These are phyloP conservation scores for Citrus cavaleriei DNA, from an alignment of 345 rosid species.

Conservation along the genomic window DNA sequence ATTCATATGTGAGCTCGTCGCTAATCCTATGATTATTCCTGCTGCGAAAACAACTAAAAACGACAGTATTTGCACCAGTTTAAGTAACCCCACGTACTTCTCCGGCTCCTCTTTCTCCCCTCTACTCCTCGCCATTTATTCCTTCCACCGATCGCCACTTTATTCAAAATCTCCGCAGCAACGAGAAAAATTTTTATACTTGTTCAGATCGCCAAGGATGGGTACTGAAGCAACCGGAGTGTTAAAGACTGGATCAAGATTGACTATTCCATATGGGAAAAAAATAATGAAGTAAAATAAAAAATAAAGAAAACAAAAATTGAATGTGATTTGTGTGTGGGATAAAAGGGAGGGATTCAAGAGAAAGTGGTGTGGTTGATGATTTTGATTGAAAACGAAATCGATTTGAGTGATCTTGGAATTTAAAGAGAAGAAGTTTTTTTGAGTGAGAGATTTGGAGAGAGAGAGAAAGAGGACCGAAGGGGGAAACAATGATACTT, in stretches of 20 bases:
- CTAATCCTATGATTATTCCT: slow-evolving; percentile 74
- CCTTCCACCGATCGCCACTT: background rate
- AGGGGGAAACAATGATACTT: too few relatives aligned
- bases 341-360: background rate
- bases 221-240: too few relatives aligned
- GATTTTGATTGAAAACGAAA: background rate
- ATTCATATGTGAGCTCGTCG: slow-evolving; percentile 62
- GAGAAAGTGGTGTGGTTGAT: background rate
- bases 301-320: too few relatives aligned
- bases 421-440: background rate
- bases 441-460: background rate
- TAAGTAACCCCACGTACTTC: slow-evolving; percentile 56
- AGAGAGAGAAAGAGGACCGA: background rate
- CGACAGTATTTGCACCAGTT: slow-evolving; percentile 65
- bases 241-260: too few relatives aligned
- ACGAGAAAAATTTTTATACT: too few relatives aligned
- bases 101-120: slow-evolving; percentile 51
- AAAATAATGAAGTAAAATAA: too few relatives aligned
- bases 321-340: too few relatives aligned
- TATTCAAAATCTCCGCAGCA: fast-evolving
- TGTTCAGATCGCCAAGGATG: too few relatives aligned
- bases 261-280: too few relatives aligned
- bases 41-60: slow-evolving; percentile 74
- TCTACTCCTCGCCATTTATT: slow-evolving; percentile 12
- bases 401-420: background rate